A percentile compares a stretch with the other conserved stretches of the same genome.
Evolutionary conservation across 139 green algal genomes (phyloP).

Genomic region (Closterium sp.): DNA sequence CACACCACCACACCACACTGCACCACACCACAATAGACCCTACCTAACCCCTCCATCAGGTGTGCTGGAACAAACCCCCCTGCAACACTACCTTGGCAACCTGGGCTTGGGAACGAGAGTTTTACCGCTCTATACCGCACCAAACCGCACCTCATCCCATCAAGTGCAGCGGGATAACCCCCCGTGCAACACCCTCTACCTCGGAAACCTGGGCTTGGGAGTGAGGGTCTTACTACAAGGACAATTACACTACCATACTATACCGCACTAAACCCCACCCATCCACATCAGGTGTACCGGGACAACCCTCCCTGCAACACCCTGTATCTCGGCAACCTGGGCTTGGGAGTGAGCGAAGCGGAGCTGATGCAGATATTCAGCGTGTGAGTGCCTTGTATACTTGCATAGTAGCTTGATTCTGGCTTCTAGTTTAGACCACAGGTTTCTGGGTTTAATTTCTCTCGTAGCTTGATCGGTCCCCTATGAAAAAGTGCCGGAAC

Average conservation of each 20-base stretch:
- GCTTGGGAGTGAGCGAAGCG: conserved; percentile 60
- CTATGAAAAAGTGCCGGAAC: too few relatives aligned
- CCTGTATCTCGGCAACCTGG: conserved; percentile 88
- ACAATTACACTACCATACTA: neutral
- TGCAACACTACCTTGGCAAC: too few relatives aligned
- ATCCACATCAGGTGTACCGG: neutral
- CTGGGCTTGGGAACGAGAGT: neutral
- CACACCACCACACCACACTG: too few relatives aligned
- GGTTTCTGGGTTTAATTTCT: neutral
- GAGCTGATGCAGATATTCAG: conserved; percentile 74
- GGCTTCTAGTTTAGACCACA: neutral
- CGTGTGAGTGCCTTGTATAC: conserved; percentile 35
- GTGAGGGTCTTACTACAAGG: neutral
- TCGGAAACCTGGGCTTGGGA: neutral
- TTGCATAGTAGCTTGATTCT: too few relatives aligned
- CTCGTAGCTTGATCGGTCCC: neutral
- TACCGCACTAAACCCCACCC: too few relatives aligned
- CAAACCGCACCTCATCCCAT: neutral
- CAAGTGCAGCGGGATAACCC: neutral
- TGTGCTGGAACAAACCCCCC: too few relatives aligned
- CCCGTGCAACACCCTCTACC: conserved; percentile 54
- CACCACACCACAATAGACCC: too few relatives aligned
- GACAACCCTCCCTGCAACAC: conserved; percentile 95
- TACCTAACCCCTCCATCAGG: too few relatives aligned
- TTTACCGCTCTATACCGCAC: neutral